Percentiles rank a stretch among this genome's conserved stretches.
These are phyloP conservation scores for Plantago ovata DNA, from an alignment of 257 asterid genomes.

Conservation along the genomic window DNA sequence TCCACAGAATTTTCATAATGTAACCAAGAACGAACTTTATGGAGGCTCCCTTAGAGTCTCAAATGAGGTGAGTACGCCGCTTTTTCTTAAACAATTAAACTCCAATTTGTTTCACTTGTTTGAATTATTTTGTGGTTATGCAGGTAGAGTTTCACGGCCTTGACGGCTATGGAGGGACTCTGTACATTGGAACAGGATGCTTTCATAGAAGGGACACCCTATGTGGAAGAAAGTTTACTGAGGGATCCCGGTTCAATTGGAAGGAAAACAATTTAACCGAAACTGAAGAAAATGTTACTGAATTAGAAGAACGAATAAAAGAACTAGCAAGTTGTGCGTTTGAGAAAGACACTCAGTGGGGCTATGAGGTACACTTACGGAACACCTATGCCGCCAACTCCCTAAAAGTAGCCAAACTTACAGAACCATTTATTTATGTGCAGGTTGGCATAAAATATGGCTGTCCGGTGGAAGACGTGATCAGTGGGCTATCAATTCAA, in stretches of 20 bases:
- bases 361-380: conserved; percentile 87
- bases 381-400: too few relatives aligned
- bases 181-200: conserved; percentile 74
- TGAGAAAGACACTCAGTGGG: conserved; percentile 74
- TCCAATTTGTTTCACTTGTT: not conserved
- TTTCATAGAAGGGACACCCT: conserved; percentile 76
- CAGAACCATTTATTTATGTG: too few relatives aligned
- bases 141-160: conserved; percentile 70
- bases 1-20: conserved; percentile 58
- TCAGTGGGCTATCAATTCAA: conserved; percentile 70
- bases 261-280: conserved; percentile 9
- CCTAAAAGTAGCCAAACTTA: too few relatives aligned
- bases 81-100: not conserved
- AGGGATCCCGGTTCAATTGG: conserved; percentile 37
- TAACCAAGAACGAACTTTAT: conserved; percentile 71
- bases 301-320: conserved; percentile 53
- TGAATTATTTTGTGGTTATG: not conserved
- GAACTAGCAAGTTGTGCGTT: conserved; percentile 56
- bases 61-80: conserved; percentile 30
- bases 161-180: conserved; percentile 76
- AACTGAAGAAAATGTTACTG: conserved; percentile 28
- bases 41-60: conserved; percentile 40
- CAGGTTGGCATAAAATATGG: conserved; percentile 87
- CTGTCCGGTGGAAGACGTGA: conserved; percentile 69
- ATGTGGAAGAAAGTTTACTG: conserved; percentile 48